Conservation (phyloP, 768 basidiomycete species). For the Tulasnella sp. region DNA sequence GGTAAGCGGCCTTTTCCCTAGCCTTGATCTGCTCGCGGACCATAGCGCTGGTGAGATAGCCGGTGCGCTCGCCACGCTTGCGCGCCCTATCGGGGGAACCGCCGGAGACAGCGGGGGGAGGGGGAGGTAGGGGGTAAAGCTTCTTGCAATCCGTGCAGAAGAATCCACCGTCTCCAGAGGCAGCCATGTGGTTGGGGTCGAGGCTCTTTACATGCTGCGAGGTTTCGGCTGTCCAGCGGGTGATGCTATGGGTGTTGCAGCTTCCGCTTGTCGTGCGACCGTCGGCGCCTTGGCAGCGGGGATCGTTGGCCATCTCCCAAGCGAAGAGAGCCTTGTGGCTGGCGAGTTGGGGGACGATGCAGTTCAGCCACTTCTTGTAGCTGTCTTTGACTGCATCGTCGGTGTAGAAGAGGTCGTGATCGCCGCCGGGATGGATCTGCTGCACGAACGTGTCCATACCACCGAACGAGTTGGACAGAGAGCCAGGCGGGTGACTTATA, state of each 20-base stretch:
- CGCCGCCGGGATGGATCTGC: not conserved
- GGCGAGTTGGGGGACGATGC: slow-evolving; percentile 3
- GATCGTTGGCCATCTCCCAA: slow-evolving; percentile 28
- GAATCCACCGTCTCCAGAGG: slow-evolving; percentile 63
- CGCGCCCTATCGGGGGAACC: slow-evolving; percentile 38
- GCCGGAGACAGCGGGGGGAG: slow-evolving; percentile 39
- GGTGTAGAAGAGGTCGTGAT: slow-evolving; percentile 27
- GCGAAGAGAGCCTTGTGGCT: slow-evolving; percentile 23
- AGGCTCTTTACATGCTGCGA: slow-evolving; percentile 44
- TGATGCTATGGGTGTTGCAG: slow-evolving; percentile 53
- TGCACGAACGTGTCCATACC: slow-evolving; percentile 27
- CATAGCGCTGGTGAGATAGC: slow-evolving; percentile 46
- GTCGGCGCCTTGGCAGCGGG: slow-evolving; percentile 19
- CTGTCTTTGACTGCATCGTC: slow-evolving; percentile 13
- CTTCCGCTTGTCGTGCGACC: not conserved
- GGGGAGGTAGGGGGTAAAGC: slow-evolving; percentile 44
- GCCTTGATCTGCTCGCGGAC: slow-evolving; percentile 50
- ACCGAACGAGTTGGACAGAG: slow-evolving; percentile 24
- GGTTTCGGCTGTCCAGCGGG: slow-evolving; percentile 51
- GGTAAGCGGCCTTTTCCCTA: slow-evolving; percentile 43
- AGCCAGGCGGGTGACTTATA: not conserved
- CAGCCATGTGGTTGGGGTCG: slow-evolving; percentile 62
- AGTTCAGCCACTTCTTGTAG: slow-evolving; percentile 19
- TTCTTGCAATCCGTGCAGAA: slow-evolving; percentile 49
- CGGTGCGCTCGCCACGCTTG: slow-evolving; percentile 35